Base-by-base conservation (phyloP, 345 rosid species). In the Lepidium aucheri region DNA sequence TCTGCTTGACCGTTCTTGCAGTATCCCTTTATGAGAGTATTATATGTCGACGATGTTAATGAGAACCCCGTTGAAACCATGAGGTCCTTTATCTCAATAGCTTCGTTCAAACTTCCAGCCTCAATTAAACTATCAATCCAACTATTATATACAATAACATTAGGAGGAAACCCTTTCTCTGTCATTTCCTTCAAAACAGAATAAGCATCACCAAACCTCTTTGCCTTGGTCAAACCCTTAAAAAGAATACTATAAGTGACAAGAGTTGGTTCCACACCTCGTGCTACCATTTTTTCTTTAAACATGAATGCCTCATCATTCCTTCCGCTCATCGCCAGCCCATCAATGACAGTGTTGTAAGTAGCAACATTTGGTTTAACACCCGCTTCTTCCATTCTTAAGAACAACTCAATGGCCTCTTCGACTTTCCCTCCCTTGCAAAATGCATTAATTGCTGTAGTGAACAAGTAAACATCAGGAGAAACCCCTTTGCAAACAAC, bases 401-500 rank as follows among this genome's bases (percentile, higher is more conserved):
- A 46, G 56, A 88, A 86, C 68, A 90, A 68, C 8, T 15, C 53
- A 41, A 83, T 8, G 0, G 90, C 90, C 62, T 81, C 79, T 32
- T 74, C 86, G 12, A 83, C 70, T 69, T 79, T 82, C 35, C 82
- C 84, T 72, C 82, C 78, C 73, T 83, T 86, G 52, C 83, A 88
- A 44, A 82, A 82, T 26, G 87, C 90, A 77, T 79, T 84, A 32
- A 88, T 70, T 7, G 74, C 79, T 9, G 82, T 83, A 47, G 86
- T 90, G 55, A 80, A 87, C 82, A 83, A 74, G 78, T 80, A 84
- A 53, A 88, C 90, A 69, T 90, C 95, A 0, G 77, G 88, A 65
- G 62, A 53, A 64, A 84, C 42, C 13, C 81, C 80, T n/a, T 22
- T 36, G 65, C 81, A 81, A 72, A 84, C 75, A 54, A 61, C 60